These are phyloP conservation scores for Pulveroboletus sp. DNA, from an alignment of 768 basidiomycete species.

Conservation along the genomic window DNA sequence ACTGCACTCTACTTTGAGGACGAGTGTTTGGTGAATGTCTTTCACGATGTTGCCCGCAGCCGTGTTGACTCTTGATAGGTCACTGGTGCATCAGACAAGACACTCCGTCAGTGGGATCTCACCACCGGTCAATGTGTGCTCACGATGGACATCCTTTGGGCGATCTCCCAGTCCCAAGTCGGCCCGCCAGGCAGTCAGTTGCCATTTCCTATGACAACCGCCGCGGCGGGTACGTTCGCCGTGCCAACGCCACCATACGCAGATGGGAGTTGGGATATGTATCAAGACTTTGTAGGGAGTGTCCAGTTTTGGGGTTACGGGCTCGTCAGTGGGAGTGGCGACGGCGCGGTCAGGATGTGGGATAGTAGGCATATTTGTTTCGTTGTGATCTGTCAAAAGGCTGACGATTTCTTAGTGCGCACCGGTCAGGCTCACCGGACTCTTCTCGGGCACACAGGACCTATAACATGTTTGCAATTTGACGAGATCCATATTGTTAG, in stretches of 20 bases:
- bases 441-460: slow-evolving; percentile 85
- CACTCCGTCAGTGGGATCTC: slow-evolving; percentile 97
- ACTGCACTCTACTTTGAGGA: slow-evolving; percentile 96
- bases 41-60: background rate
- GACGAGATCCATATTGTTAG: slow-evolving; percentile 93
- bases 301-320: slow-evolving; percentile 99
- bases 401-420: slow-evolving; percentile 60
- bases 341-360: slow-evolving; percentile 99
- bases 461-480: slow-evolving; percentile 92
- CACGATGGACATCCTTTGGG: slow-evolving; percentile 99
- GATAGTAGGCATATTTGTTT: slow-evolving; percentile 64
- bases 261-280: slow-evolving; percentile 91
- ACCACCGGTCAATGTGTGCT: slow-evolving; percentile 96
- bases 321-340: slow-evolving; percentile 93
- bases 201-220: slow-evolving; percentile 49
- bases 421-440: slow-evolving; percentile 96
- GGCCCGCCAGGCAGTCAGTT: slow-evolving; percentile 37
- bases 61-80: slow-evolving; percentile 51
- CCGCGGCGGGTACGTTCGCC: slow-evolving; percentile 62
- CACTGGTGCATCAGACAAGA: slow-evolving; percentile 97
- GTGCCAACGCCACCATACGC: slow-evolving; percentile 84
- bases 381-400: background rate
- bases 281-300: slow-evolving; percentile 95
- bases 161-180: slow-evolving; percentile 82
- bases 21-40: slow-evolving; percentile 69